These are phyloP conservation scores for Leccinellum rugosiceps DNA, from an alignment of 768 basidiomycete genomes.

Conservation along the genomic window DNA sequence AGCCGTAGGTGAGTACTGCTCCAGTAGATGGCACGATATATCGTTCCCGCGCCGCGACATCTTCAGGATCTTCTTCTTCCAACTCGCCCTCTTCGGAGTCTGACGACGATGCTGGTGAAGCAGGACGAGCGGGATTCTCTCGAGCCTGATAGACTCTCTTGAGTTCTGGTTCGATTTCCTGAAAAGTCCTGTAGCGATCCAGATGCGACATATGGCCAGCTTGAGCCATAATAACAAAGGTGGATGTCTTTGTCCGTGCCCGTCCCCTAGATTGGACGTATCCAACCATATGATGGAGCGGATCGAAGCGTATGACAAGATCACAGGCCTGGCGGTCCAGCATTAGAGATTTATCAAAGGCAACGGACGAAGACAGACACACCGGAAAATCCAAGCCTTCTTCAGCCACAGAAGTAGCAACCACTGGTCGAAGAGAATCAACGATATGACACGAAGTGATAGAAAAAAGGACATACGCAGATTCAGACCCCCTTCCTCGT, in stretches of 20 bases:
- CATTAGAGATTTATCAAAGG: background rate
- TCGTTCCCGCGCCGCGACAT: conserved; percentile 66
- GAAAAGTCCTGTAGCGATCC: conserved; percentile 55
- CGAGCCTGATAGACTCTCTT: conserved; percentile 59
- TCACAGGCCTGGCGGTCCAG: conserved; percentile 68
- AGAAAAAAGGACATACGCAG: conserved; percentile 46
- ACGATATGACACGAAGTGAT: background rate
- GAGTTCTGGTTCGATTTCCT: conserved; percentile 61
- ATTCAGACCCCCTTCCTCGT: conserved; percentile 63
- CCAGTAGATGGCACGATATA: conserved; percentile 70
- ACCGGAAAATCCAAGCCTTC: conserved; percentile 91
- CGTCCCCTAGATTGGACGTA: conserved; percentile 90
- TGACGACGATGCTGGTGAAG: conserved; percentile 22
- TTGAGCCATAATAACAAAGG: conserved; percentile 79
- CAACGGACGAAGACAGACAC: conserved; percentile 19
- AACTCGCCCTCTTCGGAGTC: conserved; percentile 35
- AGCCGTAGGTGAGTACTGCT: conserved; percentile 77
- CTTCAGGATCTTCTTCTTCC: conserved; percentile 48
- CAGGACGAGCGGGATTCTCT: conserved; percentile 31
- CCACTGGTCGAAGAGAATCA: conserved; percentile 39
- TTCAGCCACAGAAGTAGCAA: conserved; percentile 87
- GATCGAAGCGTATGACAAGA: conserved; percentile 82
- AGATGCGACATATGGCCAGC: conserved; percentile 54
- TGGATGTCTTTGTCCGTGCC: conserved; percentile 71
- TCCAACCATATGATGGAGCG: conserved; percentile 76